phyloP scores from a whole-genome alignment of 192 early-diverging fungal species.

The Rhizophagus prolifer region DNA sequence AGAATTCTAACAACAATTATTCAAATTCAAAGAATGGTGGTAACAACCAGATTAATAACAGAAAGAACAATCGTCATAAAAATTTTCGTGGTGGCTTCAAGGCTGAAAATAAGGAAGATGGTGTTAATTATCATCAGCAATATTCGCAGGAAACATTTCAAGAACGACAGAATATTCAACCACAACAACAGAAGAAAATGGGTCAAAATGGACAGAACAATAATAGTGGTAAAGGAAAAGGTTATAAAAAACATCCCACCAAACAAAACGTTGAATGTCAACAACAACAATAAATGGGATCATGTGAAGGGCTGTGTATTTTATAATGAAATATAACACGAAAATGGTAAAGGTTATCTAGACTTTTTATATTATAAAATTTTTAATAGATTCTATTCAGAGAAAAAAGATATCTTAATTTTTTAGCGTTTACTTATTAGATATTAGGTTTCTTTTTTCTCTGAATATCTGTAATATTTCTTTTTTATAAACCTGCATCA shows the following conservation, averaged over 20 bases:
- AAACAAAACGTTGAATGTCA: background rate
- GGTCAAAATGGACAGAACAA: background rate
- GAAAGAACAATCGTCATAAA: background rate
- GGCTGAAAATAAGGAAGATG: background rate
- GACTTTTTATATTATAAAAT: background rate
- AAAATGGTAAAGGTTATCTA: background rate
- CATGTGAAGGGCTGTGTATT: background rate
- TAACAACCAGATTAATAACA: background rate
- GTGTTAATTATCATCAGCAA: background rate
- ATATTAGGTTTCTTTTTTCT: slow-evolving; percentile 9
- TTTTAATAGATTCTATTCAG: slow-evolving; percentile 8
- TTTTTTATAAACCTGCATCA: background rate
- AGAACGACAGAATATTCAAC: background rate
- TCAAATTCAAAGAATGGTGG: background rate
- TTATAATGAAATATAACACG: background rate
- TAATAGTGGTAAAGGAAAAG: background rate
- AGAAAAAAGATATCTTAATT: background rate
- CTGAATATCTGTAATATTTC: slow-evolving; percentile 12
- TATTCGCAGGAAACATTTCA: background rate
- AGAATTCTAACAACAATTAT: background rate
- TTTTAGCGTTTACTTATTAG: background rate
- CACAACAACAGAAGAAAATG: background rate
- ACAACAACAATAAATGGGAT: background rate
- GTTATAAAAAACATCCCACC: background rate
- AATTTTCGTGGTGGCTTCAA: background rate